Evolutionary conservation across 306 rosid genomes (phyloP).

Genomic region (Rosa multiflora): DNA sequence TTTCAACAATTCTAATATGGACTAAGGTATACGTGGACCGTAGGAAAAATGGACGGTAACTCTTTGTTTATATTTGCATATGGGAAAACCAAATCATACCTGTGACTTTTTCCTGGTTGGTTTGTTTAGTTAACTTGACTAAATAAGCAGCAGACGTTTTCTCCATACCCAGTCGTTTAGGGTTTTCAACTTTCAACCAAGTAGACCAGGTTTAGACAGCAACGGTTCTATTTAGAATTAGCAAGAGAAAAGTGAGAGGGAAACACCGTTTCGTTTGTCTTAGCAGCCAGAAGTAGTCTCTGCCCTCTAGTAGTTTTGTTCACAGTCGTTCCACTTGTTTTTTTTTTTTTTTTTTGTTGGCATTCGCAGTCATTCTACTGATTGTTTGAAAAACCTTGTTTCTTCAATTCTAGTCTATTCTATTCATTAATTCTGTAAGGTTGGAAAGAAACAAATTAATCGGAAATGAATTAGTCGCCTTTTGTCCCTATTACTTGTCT

Average conservation of each 20-base stretch:
- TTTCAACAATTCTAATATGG: neutral
- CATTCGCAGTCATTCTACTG: neutral
- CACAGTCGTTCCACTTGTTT: neutral
- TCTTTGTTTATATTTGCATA: no score
- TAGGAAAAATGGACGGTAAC: no score
- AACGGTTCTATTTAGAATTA: neutral
- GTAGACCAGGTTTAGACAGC: neutral
- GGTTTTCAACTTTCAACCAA: constrained; percentile 12
- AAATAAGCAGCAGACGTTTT: neutral
- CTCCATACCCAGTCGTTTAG: neutral
- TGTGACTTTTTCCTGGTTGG: constrained; percentile 2
- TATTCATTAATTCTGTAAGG: neutral
- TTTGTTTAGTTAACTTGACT: neutral
- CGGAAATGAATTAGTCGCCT: neutral
- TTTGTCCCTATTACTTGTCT: neutral
- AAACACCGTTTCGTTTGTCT: constrained; percentile 5
- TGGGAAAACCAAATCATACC: neutral
- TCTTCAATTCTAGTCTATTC: neutral
- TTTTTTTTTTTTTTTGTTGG: no score
- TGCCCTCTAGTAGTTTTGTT: neutral
- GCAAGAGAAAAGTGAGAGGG: neutral
- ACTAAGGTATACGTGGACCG: no score
- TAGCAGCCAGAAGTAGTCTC: neutral
- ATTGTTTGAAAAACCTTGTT: neutral
- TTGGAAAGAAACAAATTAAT: neutral